phyloP scores from a whole-genome alignment of 1,284 basidiomycete species.

The Ceratobasidium sp. region DNA sequence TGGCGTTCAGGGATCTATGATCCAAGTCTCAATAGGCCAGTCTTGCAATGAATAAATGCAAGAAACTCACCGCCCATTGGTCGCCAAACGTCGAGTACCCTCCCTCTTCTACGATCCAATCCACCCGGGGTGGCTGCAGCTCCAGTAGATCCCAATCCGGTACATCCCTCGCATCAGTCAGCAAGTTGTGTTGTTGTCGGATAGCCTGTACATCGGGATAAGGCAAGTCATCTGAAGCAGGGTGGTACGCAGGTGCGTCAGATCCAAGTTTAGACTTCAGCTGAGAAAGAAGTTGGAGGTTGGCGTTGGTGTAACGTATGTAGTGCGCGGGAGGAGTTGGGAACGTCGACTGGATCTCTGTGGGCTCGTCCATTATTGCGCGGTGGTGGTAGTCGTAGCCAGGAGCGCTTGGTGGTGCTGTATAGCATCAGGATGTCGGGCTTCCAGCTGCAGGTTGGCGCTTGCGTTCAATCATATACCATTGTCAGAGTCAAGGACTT shows the following conservation, averaged over 20 bases:
- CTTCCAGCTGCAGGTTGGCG: not conserved
- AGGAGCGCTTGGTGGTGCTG: constrained; percentile 1
- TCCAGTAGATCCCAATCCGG: constrained; percentile 43
- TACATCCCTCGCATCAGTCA: constrained; percentile 38
- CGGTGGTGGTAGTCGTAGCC: not conserved
- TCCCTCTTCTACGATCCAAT: constrained; percentile 47
- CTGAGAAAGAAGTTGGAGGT: constrained; percentile 44
- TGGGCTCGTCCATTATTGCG: constrained; percentile 31
- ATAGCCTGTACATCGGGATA: constrained; percentile 31
- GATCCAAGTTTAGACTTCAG: constrained; percentile 37
- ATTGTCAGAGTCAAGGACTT: no score
- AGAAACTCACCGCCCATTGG: constrained; percentile 44
- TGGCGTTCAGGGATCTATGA: constrained; percentile 44
- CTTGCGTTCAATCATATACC: not conserved
- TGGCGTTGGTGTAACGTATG: constrained; percentile 45
- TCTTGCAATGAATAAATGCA: not conserved
- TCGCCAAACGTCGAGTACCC: constrained; percentile 47
- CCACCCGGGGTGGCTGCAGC: constrained; percentile 46
- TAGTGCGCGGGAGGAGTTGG: constrained; percentile 46
- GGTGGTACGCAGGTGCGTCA: constrained; percentile 22
- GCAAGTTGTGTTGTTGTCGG: constrained; percentile 38
- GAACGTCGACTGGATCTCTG: constrained; percentile 42
- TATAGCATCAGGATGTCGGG: not conserved
- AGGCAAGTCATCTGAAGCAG: constrained; percentile 32
- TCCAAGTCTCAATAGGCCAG: no score